phyloP scores from a whole-genome alignment of 306 rosid genomes.

The Luffa acutangula region DNA sequence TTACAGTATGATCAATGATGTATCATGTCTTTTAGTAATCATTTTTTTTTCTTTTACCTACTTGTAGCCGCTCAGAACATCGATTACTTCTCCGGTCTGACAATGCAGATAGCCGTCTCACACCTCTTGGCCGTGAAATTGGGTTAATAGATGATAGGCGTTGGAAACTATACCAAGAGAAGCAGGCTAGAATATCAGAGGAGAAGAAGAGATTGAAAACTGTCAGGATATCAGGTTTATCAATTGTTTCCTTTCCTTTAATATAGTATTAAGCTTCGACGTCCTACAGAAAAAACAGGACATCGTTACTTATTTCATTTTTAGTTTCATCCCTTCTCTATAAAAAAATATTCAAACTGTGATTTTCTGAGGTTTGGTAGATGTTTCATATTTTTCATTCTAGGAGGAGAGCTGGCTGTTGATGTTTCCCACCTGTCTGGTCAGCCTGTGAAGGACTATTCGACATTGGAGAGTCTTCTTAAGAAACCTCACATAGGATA shows the following conservation, averaged over 20 bases:
- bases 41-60: neutral
- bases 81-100: slow-evolving; percentile 89
- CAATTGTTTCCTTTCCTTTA: neutral
- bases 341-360: neutral
- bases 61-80: slow-evolving; percentile 90
- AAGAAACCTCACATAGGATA: slow-evolving; percentile 92
- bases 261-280: neutral
- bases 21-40: neutral
- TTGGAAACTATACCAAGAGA: slow-evolving; percentile 85
- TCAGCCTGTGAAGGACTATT: slow-evolving; percentile 77
- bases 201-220: slow-evolving; percentile 83
- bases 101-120: slow-evolving; percentile 94
- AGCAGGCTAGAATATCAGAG: slow-evolving; percentile 68
- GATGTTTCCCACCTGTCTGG: slow-evolving; percentile 51
- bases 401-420: slow-evolving; percentile 81
- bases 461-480: slow-evolving; percentile 89
- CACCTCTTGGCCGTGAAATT: slow-evolving; percentile 83
- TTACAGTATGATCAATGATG: neutral
- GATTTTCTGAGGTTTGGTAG: neutral
- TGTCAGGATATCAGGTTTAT: slow-evolving; percentile 67
- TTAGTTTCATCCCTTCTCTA: neutral
- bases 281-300: neutral
- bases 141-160: slow-evolving; percentile 90
- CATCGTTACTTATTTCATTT: neutral
- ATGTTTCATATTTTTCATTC: slow-evolving; percentile 10